Evolutionary conservation across 1,284 basidiomycete genomes (phyloP).

Genomic region (Laetiporus sulphureus): DNA sequence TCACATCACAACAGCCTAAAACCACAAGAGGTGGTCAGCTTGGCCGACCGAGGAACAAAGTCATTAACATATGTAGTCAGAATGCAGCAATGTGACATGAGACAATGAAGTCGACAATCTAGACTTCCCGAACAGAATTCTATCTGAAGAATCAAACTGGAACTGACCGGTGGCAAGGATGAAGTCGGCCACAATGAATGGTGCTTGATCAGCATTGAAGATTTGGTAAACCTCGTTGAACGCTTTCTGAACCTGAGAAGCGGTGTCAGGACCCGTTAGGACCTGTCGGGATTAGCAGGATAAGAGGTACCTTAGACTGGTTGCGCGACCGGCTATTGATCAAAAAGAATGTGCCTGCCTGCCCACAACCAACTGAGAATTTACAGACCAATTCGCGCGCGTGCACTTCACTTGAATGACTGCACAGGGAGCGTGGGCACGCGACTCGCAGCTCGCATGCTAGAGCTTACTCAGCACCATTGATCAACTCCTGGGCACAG

Average conservation of each 20-base stretch:
- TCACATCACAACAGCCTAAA: slow-evolving; percentile 92
- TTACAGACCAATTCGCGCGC: slow-evolving; percentile 78
- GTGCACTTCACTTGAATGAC: slow-evolving; percentile 39
- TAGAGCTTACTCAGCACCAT: too few species aligned
- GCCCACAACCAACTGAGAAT: slow-evolving; percentile 66
- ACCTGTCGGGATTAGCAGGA: too few species aligned
- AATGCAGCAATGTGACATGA: too few species aligned
- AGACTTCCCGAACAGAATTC: too few species aligned
- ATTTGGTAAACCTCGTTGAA: slow-evolving; percentile 88
- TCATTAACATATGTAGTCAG: too few species aligned
- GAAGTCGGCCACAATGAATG: slow-evolving; percentile 84
- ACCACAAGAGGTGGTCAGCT: background rate
- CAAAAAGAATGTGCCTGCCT: slow-evolving; percentile 80
- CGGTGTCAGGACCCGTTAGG: too few species aligned
- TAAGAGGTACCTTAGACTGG: slow-evolving; percentile 71
- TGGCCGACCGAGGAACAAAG: background rate
- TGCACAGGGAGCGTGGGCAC: too few species aligned
- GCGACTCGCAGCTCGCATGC: too few species aligned
- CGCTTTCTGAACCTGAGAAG: slow-evolving; percentile 65
- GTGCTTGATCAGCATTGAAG: slow-evolving; percentile 77
- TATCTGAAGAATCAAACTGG: too few species aligned
- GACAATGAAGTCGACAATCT: too few species aligned
- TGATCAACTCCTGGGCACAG: slow-evolving; percentile 32
- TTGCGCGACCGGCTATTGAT: slow-evolving; percentile 91
- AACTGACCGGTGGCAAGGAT: slow-evolving; percentile 69